Percentiles rank a stretch among this genome's conserved stretches.
Evolutionary conservation across 75 land plant species (phyloP).

Genomic region (Larix kaempferi): DNA sequence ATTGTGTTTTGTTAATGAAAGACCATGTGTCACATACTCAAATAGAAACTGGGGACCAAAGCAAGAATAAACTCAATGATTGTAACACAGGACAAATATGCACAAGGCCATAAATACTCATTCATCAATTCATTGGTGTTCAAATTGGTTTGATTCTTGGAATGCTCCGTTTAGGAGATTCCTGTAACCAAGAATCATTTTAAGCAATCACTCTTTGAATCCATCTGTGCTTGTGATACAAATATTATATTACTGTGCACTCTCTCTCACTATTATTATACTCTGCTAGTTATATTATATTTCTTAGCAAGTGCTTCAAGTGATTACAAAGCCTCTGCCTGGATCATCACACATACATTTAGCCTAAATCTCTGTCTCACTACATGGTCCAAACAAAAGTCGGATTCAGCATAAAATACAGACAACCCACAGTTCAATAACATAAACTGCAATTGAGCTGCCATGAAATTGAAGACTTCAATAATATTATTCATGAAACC

Average conservation of each 20-base stretch:
- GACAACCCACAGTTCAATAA: neutral
- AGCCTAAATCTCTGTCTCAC: slow-evolving; percentile 1
- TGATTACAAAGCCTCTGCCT: neutral
- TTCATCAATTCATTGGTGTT: neutral
- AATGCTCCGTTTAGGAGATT: neutral
- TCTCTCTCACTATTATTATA: neutral
- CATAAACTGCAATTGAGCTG: neutral
- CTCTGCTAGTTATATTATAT: neutral
- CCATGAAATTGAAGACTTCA: neutral
- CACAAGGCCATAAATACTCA: neutral
- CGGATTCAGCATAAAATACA: neutral
- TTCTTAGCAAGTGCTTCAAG: neutral
- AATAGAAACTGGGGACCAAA: neutral
- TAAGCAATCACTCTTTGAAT: neutral
- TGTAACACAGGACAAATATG: neutral
- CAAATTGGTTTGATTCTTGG: neutral
- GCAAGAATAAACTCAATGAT: neutral
- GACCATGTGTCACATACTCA: neutral
- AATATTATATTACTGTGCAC: neutral
- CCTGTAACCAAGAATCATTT: neutral
- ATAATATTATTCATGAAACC: neutral
- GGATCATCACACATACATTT: neutral
- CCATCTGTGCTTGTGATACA: neutral
- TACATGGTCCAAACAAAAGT: neutral
- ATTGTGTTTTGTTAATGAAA: too few relatives aligned